Conservation (phyloP, 495 filamentous ascomycete species). For the Hypoxylon trugodes region DNA sequence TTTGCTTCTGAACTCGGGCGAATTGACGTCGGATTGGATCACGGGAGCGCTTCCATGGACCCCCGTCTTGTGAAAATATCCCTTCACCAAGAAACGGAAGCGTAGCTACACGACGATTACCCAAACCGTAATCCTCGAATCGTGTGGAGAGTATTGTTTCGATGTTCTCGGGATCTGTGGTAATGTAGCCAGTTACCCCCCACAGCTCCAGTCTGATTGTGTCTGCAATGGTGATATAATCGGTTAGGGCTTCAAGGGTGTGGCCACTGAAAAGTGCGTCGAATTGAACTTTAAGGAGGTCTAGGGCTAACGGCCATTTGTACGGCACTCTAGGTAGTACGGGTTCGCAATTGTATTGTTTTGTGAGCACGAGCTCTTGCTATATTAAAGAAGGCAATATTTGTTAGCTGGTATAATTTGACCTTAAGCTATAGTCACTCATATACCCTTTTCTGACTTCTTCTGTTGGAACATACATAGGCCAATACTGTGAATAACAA, state of each 20-base stretch:
- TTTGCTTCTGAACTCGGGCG: conserved; percentile 37
- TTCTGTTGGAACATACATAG: too few species aligned
- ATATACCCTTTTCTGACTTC: too few species aligned
- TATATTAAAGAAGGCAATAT: too few species aligned
- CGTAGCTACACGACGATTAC: conserved; percentile 44
- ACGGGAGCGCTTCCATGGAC: conserved; percentile 62
- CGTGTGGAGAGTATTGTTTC: conserved; percentile 50
- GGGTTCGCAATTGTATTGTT: conserved; percentile 38
- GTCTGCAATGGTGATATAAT: conserved; percentile 20
- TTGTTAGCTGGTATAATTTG: too few species aligned
- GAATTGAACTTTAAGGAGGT: conserved; percentile 43
- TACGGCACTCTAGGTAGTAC: conserved; percentile 33
- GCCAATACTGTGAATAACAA: too few species aligned
- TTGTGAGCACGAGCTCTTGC: too few species aligned
- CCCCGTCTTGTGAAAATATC: conserved; percentile 65
- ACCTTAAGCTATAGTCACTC: too few species aligned
- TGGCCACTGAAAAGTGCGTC: conserved; percentile 26
- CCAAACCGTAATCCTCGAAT: conserved; percentile 51
- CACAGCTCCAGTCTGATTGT: conserved; percentile 30
- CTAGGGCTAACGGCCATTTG: conserved; percentile 47
- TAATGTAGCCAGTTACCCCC: conserved; percentile 43
- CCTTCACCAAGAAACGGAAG: conserved; percentile 58
- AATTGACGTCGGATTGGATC: conserved; percentile 66
- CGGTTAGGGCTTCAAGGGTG: conserved; percentile 18
- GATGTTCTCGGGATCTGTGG: conserved; percentile 53